Base-by-base conservation (phyloP, 78 protist genomes). In the Ministeria vibrans region DNA sequence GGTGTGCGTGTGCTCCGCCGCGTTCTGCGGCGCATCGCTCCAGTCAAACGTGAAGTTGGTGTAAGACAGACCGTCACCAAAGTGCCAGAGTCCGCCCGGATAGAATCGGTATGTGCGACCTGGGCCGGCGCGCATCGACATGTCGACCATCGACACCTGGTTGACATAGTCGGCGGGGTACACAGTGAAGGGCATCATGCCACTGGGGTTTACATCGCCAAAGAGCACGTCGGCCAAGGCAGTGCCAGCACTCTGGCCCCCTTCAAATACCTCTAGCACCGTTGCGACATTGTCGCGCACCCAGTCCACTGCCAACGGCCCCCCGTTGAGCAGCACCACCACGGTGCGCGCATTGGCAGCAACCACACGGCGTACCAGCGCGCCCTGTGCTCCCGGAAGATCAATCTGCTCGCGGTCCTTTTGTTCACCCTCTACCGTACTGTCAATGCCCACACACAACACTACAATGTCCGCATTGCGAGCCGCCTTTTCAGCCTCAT, bases 71-170 rank as follows among this genome's bases (percentile, higher is more conserved):
- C 81, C 81, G 38, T 23, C 9, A 23, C 82, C 81, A 25, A 77
- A 83, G 23, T 22, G 39, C 74, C 4, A 30, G 4, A 66, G 75
- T 9, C 5, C n/a, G 45, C 75, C 75, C 49, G 45, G 18, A 28
- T 70, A 74, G 27, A 74, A 81, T 5, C 76, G 74, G 59, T 75
- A 78, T 27, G 77, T 74, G 44, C 81, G 51, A 5, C 85, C 85
- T 0, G 71, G 64, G 34, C 38, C 39, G 28, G 80, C 63, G 42
- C 72, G 74, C 74, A 41, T 46, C 46, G n/a, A 22, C 77, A 68
- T 73, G 70, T 66, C 42, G 66, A 42, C 0, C 70, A 75, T 46
- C 36, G 15, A 6, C 30, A 71, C 1, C 49, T 28, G 23, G 70
- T 44, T 32, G 25, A 51, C 63, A 23, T 62, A 73, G 25, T 3